Evolutionary conservation across 2,329 filamentous ascomycete genomes (phyloP).

Genomic region (Ceratocystis cubensis): DNA sequence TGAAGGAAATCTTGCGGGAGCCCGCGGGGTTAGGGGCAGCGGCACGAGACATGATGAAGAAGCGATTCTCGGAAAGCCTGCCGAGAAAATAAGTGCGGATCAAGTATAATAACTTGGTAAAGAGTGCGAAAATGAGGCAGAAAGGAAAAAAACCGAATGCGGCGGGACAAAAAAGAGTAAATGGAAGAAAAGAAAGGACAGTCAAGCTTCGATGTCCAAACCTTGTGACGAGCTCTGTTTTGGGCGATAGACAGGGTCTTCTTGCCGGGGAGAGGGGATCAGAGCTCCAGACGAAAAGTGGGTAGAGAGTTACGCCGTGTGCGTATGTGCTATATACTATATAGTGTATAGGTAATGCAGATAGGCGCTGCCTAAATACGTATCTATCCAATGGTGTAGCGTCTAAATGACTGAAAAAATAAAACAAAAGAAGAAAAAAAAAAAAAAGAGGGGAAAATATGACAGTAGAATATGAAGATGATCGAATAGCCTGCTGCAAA

Average conservation of each 20-base stretch:
- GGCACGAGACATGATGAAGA: slow-evolving; percentile 41
- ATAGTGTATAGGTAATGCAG: not conserved
- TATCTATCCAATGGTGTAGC: not conserved
- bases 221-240: slow-evolving; percentile 6
- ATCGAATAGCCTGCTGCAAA: slow-evolving; percentile 3
- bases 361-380: not conserved
- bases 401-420: not conserved
- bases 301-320: not conserved
- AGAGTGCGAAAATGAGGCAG: slow-evolving; percentile 12
- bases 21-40: slow-evolving; percentile 45
- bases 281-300: slow-evolving; percentile 17
- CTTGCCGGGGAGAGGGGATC: slow-evolving; percentile 6
- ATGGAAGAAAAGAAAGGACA: slow-evolving; percentile 11
- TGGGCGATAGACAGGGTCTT: slow-evolving; percentile 5
- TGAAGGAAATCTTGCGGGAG: slow-evolving; percentile 96
- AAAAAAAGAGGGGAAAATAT: slow-evolving; percentile 1
- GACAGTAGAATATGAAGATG: not conserved
- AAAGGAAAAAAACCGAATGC: slow-evolving; percentile 10
- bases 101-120: slow-evolving; percentile 11
- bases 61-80: slow-evolving; percentile 15
- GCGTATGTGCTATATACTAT: too few relatives aligned
- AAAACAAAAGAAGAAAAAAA: not conserved
- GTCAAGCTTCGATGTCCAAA: not conserved
- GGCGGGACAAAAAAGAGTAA: not conserved
- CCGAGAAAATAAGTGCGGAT: slow-evolving; percentile 8